A percentile compares a stretch with the other conserved stretches of the same genome.
Conservation (phyloP, 805 yeast genomes). For the Saitoella complicata region DNA sequence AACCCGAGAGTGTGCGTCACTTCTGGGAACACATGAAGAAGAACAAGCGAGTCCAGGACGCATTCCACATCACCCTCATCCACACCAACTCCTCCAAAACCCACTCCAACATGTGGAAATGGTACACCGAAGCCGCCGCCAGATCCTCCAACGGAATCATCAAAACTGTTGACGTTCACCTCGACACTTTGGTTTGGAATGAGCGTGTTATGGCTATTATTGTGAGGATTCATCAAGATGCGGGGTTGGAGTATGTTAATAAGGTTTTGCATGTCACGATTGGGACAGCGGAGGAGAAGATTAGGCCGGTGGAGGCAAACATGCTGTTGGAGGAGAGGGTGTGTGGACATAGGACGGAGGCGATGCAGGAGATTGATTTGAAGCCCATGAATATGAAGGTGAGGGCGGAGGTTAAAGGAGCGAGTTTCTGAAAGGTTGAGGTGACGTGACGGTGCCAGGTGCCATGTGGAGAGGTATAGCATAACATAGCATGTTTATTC, state of each 20-base stretch:
- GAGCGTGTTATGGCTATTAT: constrained; percentile 10
- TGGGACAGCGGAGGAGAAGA: constrained; percentile 34
- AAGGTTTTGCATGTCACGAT: constrained; percentile 54
- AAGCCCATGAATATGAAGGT: too few relatives aligned
- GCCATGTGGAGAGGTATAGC: too few relatives aligned
- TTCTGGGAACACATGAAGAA: constrained; percentile 11
- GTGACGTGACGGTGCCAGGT: too few relatives aligned
- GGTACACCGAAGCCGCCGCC: constrained; percentile 3
- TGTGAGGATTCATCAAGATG: constrained; percentile 12
- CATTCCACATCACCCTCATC: constrained; percentile 53
- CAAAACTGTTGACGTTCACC: constrained; percentile 3
- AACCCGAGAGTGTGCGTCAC: constrained; percentile 18
- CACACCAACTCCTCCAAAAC: constrained; percentile 23
- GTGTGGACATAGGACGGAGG: too few relatives aligned
- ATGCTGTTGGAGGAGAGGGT: constrained; percentile 15
- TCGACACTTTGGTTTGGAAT: constrained; percentile 3
- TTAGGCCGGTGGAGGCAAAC: constrained; percentile 41
- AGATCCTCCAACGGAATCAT: constrained; percentile 1
- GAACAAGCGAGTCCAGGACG: constrained; percentile 29
- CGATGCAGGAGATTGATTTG: too few relatives aligned
- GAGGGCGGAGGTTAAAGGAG: too few relatives aligned
- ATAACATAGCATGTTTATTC: too few relatives aligned
- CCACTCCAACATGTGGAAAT: constrained; percentile 8
- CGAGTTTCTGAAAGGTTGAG: too few relatives aligned
- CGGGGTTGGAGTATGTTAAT: constrained; percentile 22